Conservation (phyloP, 768 basidiomycete species). For the Lanmaoa rubissima region DNA sequence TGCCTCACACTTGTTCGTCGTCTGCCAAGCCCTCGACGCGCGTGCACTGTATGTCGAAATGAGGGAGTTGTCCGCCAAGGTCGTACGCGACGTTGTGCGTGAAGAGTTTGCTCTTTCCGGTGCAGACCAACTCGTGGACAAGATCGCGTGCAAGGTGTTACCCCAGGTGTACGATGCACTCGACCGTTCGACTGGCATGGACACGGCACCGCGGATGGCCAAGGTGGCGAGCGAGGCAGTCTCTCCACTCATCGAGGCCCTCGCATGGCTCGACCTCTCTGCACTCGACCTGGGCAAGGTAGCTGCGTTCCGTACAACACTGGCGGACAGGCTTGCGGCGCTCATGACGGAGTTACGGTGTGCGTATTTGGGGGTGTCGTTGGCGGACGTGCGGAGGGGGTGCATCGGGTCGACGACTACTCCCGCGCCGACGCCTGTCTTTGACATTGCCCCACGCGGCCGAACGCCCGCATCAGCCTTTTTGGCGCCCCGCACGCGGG, state of each 20-base stretch:
- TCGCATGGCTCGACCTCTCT: conserved; percentile 13
- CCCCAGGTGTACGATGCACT: conserved; percentile 48
- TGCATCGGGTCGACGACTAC: conserved; percentile 2
- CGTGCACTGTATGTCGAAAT: conserved; percentile 74
- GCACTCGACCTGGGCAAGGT: conserved; percentile 24
- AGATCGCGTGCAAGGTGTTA: conserved; percentile 33
- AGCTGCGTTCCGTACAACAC: conserved; percentile 18
- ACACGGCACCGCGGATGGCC: conserved; percentile 65
- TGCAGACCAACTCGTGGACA: conserved; percentile 13
- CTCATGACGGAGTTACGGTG: conserved; percentile 30
- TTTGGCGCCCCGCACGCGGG: conserved; percentile 53
- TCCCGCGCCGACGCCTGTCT: conserved; percentile 27
- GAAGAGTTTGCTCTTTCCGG: conserved; percentile 11
- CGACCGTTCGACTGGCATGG: conserved; percentile 70
- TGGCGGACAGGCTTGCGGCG: conserved; percentile 15
- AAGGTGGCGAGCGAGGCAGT: conserved; percentile 64
- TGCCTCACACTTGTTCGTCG: conserved; percentile 71
- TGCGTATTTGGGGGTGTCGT: conserved; percentile 28
- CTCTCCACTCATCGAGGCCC: conserved; percentile 56
- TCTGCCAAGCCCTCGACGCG: conserved; percentile 83
- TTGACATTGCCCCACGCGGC: conserved; percentile 50
- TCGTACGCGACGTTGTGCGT: conserved; percentile 21
- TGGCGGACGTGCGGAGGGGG: conserved; percentile 19
- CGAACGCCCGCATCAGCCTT: conserved; percentile 63
- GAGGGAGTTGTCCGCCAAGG: conserved; percentile 29